A percentile compares a stretch with the other conserved stretches of the same genome.
phyloP scores from a whole-genome alignment of 2,329 filamentous ascomycete species.

The Trichoderma sp. region DNA sequence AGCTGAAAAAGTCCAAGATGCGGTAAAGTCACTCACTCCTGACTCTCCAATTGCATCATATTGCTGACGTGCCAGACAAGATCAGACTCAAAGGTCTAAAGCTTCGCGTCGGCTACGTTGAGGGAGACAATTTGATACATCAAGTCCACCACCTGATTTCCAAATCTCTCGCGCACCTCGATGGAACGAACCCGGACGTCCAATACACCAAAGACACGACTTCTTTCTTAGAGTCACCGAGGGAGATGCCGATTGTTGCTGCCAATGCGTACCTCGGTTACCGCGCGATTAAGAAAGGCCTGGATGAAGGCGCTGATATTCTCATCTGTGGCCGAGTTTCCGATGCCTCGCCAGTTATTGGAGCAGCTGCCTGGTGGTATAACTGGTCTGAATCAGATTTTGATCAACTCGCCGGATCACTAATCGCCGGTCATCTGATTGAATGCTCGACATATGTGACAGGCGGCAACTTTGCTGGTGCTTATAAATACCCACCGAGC shows the following conservation, averaged over 20 bases:
- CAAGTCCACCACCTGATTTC: constrained; percentile 28
- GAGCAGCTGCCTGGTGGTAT: constrained; percentile 57
- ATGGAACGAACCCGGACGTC: constrained; percentile 31
- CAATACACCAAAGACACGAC: constrained; percentile 30
- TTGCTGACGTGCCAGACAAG: constrained; percentile 9
- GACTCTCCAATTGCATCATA: background rate
- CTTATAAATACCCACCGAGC: constrained; percentile 34
- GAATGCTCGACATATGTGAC: constrained; percentile 57
- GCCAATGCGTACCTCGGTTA: constrained; percentile 57
- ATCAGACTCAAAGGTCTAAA: constrained; percentile 36
- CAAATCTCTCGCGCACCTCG: constrained; percentile 32
- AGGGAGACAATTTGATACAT: constrained; percentile 44
- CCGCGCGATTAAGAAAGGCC: constrained; percentile 45
- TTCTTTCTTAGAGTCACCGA: constrained; percentile 30
- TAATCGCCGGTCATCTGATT: constrained; percentile 55
- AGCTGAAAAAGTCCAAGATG: constrained; percentile 41
- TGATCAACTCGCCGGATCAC: constrained; percentile 50
- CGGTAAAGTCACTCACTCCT: constrained; percentile 24
- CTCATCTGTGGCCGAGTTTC: constrained; percentile 49
- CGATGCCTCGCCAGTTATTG: constrained; percentile 54
- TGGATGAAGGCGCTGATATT: constrained; percentile 47
- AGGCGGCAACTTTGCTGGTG: constrained; percentile 56
- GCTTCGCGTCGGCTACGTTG: constrained; percentile 45
- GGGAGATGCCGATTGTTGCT: constrained; percentile 33
- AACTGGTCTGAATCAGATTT: constrained; percentile 51